Conservation (phyloP, 768 basidiomycete genomes). For the Boletellus emodensis region DNA sequence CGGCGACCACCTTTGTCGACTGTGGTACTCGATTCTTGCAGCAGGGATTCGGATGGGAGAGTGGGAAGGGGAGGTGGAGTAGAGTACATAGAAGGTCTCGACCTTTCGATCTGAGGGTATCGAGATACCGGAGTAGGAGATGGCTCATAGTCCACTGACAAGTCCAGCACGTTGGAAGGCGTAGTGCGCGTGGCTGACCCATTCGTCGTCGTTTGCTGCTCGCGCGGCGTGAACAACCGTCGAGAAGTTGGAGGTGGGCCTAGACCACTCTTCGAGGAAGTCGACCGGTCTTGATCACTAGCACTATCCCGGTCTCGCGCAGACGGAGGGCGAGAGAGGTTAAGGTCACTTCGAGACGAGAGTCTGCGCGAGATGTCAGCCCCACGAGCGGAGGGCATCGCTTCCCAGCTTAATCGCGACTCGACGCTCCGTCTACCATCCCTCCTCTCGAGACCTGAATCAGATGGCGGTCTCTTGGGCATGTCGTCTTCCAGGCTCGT, state of each 20-base stretch:
- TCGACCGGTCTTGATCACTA: slow-evolving; percentile 25
- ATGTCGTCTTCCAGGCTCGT: slow-evolving; percentile 54
- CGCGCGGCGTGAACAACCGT: slow-evolving; percentile 53
- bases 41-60: slow-evolving; percentile 54
- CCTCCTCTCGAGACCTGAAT: slow-evolving; percentile 32
- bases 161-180: slow-evolving; percentile 27
- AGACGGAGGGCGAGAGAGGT: slow-evolving; percentile 23
- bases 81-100: slow-evolving; percentile 42
- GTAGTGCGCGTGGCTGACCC: slow-evolving; percentile 16
- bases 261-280: slow-evolving; percentile 20
- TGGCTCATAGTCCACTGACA: slow-evolving; percentile 37
- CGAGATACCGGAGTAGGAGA: slow-evolving; percentile 45
- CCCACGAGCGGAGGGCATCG: slow-evolving; percentile 15
- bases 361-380: slow-evolving; percentile 28
- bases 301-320: slow-evolving; percentile 24
- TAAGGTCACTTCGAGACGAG: slow-evolving; percentile 23
- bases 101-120: slow-evolving; percentile 35
- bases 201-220: slow-evolving; percentile 30
- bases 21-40: slow-evolving; percentile 21
- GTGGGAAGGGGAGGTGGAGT: slow-evolving; percentile 58
- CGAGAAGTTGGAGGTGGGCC: slow-evolving; percentile 38
- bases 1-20: slow-evolving; percentile 32
- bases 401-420: slow-evolving; percentile 45
- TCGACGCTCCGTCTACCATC: slow-evolving; percentile 56
- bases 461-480: slow-evolving; percentile 33